Conservation (phyloP, 2,329 filamentous ascomycete species). For the Fusarium proliferatum region DNA sequence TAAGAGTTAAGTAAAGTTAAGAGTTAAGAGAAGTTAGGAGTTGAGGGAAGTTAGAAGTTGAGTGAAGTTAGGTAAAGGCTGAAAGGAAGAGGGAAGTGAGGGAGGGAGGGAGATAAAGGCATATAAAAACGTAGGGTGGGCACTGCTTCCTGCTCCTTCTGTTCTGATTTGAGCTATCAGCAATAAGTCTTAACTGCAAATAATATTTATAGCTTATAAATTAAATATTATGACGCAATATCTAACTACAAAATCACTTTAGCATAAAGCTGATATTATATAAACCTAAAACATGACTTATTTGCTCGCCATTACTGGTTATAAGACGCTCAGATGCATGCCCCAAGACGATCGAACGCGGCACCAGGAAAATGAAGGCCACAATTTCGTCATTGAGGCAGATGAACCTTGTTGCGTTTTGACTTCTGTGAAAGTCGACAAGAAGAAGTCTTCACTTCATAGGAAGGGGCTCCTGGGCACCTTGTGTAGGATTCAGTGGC, state of each 20-base stretch:
- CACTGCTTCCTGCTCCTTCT: too few species aligned
- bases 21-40: too few species aligned
- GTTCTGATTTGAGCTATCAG: neutral
- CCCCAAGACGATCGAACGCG: neutral
- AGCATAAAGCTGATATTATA: neutral
- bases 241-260: neutral
- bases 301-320: neutral
- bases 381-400: neutral
- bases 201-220: neutral
- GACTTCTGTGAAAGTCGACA: neutral
- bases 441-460: neutral
- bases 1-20: too few species aligned
- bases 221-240: neutral
- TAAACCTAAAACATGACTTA: neutral
- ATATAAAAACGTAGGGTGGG: too few species aligned
- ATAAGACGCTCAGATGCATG: neutral
- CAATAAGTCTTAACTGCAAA: neutral
- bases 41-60: too few species aligned
- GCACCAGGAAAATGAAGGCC: neutral
- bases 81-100: too few species aligned
- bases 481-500: too few species aligned
- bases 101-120: too few species aligned
- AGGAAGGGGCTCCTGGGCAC: too few species aligned
- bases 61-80: too few species aligned
- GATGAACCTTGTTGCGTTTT: neutral